Evolutionary conservation across 169 alveolate species (phyloP).

Genomic region (Eimeria maxima): DNA sequence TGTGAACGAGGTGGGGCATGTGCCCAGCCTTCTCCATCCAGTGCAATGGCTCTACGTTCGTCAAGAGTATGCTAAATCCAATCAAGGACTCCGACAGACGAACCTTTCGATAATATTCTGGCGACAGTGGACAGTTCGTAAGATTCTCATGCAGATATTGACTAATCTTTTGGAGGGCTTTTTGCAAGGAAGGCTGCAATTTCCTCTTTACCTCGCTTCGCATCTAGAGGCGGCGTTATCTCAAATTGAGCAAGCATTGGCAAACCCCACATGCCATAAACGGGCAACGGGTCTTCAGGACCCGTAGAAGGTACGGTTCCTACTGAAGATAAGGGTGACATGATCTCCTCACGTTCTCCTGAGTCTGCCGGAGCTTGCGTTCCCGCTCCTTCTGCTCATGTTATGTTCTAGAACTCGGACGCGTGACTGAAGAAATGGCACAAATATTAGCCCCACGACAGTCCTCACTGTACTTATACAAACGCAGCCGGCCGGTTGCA

Average conservation of each 20-base stretch:
- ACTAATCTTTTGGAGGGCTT: background rate
- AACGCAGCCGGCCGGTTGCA: background rate
- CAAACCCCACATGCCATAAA: conserved; percentile 29
- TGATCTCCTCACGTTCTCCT: background rate
- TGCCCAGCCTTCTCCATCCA: background rate
- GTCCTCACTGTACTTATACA: too few species aligned
- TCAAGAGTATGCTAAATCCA: background rate
- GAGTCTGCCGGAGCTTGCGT: background rate
- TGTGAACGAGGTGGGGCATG: background rate
- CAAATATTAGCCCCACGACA: background rate
- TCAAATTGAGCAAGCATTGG: conserved; percentile 43
- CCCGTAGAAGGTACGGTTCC: background rate
- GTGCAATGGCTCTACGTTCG: background rate
- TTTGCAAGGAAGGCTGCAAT: conserved; percentile 21
- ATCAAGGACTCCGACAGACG: background rate
- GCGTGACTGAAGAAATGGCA: background rate
- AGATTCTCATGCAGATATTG: background rate
- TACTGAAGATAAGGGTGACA: background rate
- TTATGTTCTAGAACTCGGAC: background rate
- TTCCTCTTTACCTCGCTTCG: background rate
- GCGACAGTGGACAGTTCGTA: too few species aligned
- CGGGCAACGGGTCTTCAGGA: background rate
- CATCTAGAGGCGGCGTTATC: background rate
- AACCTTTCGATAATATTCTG: background rate
- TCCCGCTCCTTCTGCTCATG: background rate